phyloP scores from a whole-genome alignment of 2,329 filamentous ascomycete genomes.

The Aspergillus sp. region DNA sequence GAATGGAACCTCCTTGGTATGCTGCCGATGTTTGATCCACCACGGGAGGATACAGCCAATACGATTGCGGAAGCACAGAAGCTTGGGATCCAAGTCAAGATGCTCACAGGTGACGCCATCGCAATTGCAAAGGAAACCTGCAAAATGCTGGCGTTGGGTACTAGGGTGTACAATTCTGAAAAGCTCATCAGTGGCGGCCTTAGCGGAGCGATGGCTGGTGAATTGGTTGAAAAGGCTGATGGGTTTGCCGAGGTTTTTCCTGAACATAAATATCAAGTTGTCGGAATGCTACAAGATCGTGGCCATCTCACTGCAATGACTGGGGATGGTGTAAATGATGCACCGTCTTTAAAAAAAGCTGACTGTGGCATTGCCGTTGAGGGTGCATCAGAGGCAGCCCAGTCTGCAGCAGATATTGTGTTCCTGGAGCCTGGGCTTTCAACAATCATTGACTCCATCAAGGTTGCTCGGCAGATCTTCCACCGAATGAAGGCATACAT shows the following conservation, averaged over 20 bases:
- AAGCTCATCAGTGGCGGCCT: conserved; percentile 69
- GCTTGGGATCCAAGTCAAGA: conserved; percentile 69
- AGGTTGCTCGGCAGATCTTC: conserved; percentile 66
- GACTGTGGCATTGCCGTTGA: conserved; percentile 68
- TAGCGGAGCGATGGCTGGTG: conserved; percentile 63
- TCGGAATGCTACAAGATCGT: conserved; percentile 66
- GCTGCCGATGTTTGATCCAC: conserved; percentile 73
- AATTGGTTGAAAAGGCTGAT: conserved; percentile 66
- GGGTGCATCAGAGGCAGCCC: conserved; percentile 62
- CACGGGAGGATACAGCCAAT: conserved; percentile 68
- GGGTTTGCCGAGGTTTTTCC: conserved; percentile 68
- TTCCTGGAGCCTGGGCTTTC: conserved; percentile 66
- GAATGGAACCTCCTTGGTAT: conserved; percentile 67
- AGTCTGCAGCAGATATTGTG: conserved; percentile 65
- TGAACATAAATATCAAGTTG: conserved; percentile 68
- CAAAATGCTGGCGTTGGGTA: conserved; percentile 70
- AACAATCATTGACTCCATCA: conserved; percentile 65
- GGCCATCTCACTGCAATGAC: conserved; percentile 68
- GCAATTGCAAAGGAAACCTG: conserved; percentile 75
- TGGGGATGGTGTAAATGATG: conserved; percentile 67
- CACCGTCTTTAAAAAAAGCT: conserved; percentile 64
- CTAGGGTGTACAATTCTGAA: conserved; percentile 73
- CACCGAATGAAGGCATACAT: conserved; percentile 75
- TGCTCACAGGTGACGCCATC: conserved; percentile 72
- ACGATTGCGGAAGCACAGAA: conserved; percentile 68